These are phyloP conservation scores for Saccharomycopsis sp. DNA, from an alignment of 805 yeast genomes.

Conservation along the genomic window DNA sequence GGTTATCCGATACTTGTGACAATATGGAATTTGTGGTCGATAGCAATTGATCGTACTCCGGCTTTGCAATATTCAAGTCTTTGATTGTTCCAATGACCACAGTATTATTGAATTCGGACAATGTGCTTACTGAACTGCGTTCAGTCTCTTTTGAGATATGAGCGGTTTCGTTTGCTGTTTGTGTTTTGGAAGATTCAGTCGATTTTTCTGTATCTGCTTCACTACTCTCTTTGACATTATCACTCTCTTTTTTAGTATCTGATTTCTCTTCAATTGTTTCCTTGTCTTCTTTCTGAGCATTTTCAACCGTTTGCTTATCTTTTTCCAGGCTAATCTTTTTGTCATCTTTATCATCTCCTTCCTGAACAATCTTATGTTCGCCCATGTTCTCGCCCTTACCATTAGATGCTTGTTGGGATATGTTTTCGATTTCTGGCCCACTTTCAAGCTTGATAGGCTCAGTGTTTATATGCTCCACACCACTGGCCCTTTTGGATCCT, in stretches of 20 bases:
- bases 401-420: neutral
- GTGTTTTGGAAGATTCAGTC: neutral
- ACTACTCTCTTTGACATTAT: neutral
- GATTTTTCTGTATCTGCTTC: too few species aligned
- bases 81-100: slow-evolving; percentile 23
- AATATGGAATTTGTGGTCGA: slow-evolving; percentile 24
- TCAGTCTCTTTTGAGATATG: too few species aligned
- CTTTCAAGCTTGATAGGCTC: neutral
- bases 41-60: slow-evolving; percentile 26
- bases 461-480: neutral
- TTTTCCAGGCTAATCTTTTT: neutral
- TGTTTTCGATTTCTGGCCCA: neutral
- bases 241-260: neutral
- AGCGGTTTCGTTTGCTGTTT: slow-evolving; percentile 3
- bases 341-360: neutral
- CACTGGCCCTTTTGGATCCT: neutral
- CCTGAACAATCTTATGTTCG: slow-evolving; percentile 5
- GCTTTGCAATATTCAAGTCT: slow-evolving; percentile 28
- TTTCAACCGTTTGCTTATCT: slow-evolving; percentile 7
- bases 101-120: neutral
- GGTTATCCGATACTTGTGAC: slow-evolving; percentile 18
- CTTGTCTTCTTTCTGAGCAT: slow-evolving; percentile 9
- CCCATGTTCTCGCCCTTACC: slow-evolving; percentile 2
- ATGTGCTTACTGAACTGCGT: too few species aligned
- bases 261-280: neutral